A percentile compares a stretch with the other conserved stretches of the same genome.
phyloP scores from a whole-genome alignment of 768 basidiomycete species.

The Phanerochaete carnosa region DNA sequence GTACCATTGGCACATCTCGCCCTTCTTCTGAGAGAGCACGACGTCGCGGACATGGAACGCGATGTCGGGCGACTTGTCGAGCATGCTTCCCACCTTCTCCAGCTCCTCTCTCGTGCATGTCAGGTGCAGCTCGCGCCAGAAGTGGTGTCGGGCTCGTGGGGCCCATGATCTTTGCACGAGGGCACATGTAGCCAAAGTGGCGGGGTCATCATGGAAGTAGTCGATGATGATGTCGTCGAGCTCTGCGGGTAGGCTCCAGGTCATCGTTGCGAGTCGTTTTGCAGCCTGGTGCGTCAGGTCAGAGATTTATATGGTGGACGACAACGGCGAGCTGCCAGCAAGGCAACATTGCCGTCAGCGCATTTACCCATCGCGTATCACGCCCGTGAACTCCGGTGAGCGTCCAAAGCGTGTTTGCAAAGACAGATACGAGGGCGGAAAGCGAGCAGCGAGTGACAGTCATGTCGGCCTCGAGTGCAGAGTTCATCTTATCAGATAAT shows the following conservation, averaged over 20 bases:
- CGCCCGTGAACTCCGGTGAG: neutral
- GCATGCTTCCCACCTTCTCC: neutral
- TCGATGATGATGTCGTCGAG: conserved; percentile 11
- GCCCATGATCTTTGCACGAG: conserved; percentile 10
- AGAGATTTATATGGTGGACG: neutral
- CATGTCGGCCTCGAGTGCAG: neutral
- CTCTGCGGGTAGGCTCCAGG: conserved; percentile 6
- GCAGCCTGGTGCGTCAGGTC: neutral
- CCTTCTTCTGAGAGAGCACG: conserved; percentile 1
- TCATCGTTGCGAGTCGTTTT: neutral
- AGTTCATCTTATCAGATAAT: neutral
- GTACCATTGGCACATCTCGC: conserved; percentile 6
- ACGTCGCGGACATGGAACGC: conserved; percentile 4
- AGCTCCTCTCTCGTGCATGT: neutral
- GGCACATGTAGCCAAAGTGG: neutral
- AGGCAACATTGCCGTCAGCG: neutral
- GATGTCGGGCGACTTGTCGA: conserved; percentile 1
- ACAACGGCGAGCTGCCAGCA: neutral
- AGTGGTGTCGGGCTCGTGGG: conserved; percentile 9
- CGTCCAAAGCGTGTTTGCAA: neutral
- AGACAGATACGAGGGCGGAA: neutral
- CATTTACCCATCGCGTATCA: neutral
- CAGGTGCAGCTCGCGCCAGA: conserved; percentile 4
- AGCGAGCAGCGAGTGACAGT: neutral
- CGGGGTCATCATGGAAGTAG: conserved; percentile 9